These are phyloP conservation scores for Pythium sp. DNA, from an alignment of 352 stramenopile species.

Conservation along the genomic window DNA sequence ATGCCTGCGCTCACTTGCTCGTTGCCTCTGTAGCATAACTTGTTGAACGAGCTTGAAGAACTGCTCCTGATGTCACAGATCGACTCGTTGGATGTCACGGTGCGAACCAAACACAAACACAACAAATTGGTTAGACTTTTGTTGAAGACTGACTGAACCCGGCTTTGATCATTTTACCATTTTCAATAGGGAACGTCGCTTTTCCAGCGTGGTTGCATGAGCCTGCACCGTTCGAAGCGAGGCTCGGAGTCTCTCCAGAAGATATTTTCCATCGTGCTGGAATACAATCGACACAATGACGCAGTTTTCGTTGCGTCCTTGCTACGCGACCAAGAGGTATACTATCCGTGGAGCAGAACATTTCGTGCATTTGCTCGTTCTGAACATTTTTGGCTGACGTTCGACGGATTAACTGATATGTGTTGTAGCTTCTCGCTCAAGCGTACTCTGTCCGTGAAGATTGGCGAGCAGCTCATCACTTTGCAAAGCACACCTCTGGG, in stretches of 20 bases:
- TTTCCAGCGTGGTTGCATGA: constrained; percentile 52
- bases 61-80: constrained; percentile 24
- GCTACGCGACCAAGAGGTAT: constrained; percentile 31
- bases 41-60: constrained; percentile 34
- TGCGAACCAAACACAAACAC: constrained; percentile 18
- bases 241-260: constrained; percentile 18
- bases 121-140: not conserved
- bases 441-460: constrained; percentile 15
- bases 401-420: not conserved
- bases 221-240: constrained; percentile 35
- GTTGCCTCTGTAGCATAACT: constrained; percentile 27
- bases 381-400: not conserved
- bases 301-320: constrained; percentile 53
- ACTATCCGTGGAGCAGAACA: not conserved
- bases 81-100: constrained; percentile 44
- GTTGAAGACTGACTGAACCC: not conserved
- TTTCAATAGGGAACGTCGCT: constrained; percentile 45
- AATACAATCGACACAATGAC: constrained; percentile 31
- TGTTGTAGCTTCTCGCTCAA: constrained; percentile 15
- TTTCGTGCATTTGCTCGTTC: not conserved
- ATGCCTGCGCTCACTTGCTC: not conserved
- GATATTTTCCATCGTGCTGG: constrained; percentile 23
- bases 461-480: constrained; percentile 11
- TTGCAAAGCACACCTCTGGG: constrained; percentile 6
- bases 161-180: not conserved